Percentiles rank a stretch among this genome's conserved stretches.
Conservation (phyloP, 129 eudicot genomes). For the Flaveria sonorensis region DNA sequence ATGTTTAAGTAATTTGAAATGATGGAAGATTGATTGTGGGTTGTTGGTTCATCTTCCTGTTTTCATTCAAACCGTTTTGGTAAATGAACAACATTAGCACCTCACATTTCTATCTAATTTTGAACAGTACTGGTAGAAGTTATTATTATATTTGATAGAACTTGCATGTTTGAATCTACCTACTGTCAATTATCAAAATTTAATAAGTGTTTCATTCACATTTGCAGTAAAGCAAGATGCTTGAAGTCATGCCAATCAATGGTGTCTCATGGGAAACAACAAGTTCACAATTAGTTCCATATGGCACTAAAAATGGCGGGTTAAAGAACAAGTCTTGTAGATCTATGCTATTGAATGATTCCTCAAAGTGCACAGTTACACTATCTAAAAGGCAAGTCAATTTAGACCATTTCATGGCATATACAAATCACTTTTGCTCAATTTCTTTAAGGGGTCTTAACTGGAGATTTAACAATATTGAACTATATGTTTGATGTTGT, state of each 20-base stretch:
- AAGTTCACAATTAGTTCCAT: not conserved
- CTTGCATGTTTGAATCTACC: too few relatives aligned
- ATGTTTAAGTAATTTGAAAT: not conserved
- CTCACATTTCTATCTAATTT: too few relatives aligned
- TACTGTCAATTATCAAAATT: not conserved
- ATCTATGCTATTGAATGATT: not conserved
- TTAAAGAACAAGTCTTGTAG: constrained; percentile 16
- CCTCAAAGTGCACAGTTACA: constrained; percentile 2
- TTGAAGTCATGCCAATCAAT: constrained; percentile 16
- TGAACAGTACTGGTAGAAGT: too few relatives aligned
- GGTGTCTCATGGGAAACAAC: constrained; percentile 20
- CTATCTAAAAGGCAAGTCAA: constrained; percentile 22
- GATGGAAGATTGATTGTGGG: not conserved
- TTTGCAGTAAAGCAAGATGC: constrained; percentile 19
- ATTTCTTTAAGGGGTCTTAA: not conserved
- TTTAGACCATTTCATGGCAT: not conserved
- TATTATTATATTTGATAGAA: too few relatives aligned
- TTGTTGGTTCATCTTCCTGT: not conserved
- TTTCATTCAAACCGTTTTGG: not conserved
- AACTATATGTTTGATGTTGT: not conserved
- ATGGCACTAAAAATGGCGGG: not conserved
- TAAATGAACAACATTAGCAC: too few relatives aligned
- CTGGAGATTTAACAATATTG: not conserved
- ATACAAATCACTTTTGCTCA: not conserved
- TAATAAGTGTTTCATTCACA: not conserved